These are phyloP conservation scores for Nannochloropsis gaditana DNA, from an alignment of 108 stramenopile genomes.

Conservation along the genomic window DNA sequence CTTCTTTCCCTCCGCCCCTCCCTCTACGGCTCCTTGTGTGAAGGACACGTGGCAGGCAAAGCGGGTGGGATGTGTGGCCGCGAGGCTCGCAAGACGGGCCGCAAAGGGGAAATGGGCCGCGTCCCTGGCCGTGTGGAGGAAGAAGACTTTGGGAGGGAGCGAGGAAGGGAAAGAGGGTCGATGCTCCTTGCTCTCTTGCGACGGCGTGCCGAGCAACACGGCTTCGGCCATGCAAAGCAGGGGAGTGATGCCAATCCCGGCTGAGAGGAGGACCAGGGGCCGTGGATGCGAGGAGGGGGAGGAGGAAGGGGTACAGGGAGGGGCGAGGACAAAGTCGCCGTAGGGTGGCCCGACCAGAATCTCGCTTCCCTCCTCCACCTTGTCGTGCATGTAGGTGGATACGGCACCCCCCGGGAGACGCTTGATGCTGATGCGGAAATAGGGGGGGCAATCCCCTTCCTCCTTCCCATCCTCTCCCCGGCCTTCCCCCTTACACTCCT, in stretches of 20 bases:
- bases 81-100: not conserved
- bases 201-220: not conserved
- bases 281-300: not conserved
- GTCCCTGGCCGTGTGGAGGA: not conserved
- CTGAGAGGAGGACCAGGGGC: conserved; percentile 26
- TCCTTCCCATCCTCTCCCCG: not conserved
- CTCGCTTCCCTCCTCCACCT: conserved; percentile 24
- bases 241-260: conserved; percentile 42
- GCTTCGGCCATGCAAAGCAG: conserved; percentile 20
- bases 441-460: conserved; percentile 15
- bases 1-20: not conserved
- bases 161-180: not conserved
- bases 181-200: not conserved
- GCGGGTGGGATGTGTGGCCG: not conserved
- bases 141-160: not conserved
- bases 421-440: conserved; percentile 30
- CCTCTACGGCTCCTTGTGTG: not conserved
- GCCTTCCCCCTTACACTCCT: not conserved
- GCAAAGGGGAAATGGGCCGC: not conserved
- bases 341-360: conserved; percentile 31
- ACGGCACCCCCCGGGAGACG: conserved; percentile 28
- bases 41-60: not conserved
- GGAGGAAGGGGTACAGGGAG: not conserved
- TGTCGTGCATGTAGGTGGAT: conserved; percentile 31
- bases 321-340: not conserved